These are phyloP conservation scores for Cercospora janseana DNA, from an alignment of 2,329 filamentous ascomycete genomes.

Conservation along the genomic window DNA sequence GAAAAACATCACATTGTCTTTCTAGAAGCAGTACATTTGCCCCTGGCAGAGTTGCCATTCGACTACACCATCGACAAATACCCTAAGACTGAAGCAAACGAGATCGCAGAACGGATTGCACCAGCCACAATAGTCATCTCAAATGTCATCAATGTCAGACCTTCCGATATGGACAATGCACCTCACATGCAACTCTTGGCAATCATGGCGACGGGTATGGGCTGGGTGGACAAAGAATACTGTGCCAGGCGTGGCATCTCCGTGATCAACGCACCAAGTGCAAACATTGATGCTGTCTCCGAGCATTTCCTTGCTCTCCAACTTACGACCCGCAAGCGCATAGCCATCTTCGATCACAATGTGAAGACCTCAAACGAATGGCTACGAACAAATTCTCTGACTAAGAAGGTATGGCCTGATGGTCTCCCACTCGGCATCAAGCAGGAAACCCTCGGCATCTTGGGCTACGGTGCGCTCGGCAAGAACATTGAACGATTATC, in stretches of 20 bases:
- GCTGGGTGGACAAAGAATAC: constrained; percentile 27
- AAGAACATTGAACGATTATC: constrained; percentile 21
- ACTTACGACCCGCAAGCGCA: constrained; percentile 23
- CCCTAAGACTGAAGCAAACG: constrained; percentile 33
- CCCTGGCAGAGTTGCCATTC: constrained; percentile 21
- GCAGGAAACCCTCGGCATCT: constrained; percentile 24
- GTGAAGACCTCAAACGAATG: constrained; percentile 26
- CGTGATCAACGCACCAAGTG: constrained; percentile 23
- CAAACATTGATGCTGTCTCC: constrained; percentile 26
- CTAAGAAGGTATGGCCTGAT: constrained; percentile 23
- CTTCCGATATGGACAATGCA: constrained; percentile 26
- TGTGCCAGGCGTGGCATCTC: constrained; percentile 21
- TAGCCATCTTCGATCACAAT: constrained; percentile 20
- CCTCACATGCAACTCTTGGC: constrained; percentile 25
- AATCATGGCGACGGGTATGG: constrained; percentile 26
- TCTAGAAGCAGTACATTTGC: constrained; percentile 24
- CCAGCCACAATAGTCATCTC: constrained; percentile 26
- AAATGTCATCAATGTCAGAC: constrained; percentile 23
- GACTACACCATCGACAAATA: constrained; percentile 25
- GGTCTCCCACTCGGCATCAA: constrained; percentile 23
- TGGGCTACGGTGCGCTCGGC: constrained; percentile 26
- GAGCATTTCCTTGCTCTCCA: constrained; percentile 26
- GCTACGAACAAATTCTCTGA: constrained; percentile 20
- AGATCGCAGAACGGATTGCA: constrained; percentile 25
- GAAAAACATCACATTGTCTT: constrained; percentile 27